phyloP scores from a whole-genome alignment of 768 basidiomycete genomes.

The Suillus hirtellus region DNA sequence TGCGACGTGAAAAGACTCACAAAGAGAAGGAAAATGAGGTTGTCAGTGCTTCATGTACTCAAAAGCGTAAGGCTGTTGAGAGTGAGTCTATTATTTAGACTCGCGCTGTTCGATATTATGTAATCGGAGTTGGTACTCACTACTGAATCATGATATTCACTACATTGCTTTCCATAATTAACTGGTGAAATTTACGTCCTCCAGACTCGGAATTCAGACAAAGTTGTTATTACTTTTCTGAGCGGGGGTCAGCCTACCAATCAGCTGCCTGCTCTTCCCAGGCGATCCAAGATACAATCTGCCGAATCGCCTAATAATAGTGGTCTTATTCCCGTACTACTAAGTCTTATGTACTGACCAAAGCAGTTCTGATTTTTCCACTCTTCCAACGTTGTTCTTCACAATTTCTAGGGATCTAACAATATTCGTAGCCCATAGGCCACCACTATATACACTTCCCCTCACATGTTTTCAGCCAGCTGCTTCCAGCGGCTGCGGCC shows the following conservation, averaged over 20 bases:
- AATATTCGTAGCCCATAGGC: not conserved
- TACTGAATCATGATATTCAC: too few species aligned
- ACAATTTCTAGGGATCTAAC: not conserved
- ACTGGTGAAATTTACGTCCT: not conserved
- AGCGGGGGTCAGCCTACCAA: not conserved
- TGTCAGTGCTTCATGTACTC: too few species aligned
- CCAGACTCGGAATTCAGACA: too few species aligned
- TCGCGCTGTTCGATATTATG: too few species aligned
- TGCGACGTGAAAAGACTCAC: too few species aligned
- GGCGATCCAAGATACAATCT: not conserved
- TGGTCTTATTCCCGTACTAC: not conserved
- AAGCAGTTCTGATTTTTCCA: conserved; percentile 8
- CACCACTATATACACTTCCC: conserved; percentile 2
- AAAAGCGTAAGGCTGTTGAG: too few species aligned
- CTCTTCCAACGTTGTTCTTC: not conserved
- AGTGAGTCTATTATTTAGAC: too few species aligned
- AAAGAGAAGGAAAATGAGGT: too few species aligned
- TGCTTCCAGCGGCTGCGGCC: conserved; percentile 9
- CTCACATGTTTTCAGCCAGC: conserved; percentile 7
- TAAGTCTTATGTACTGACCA: not conserved
- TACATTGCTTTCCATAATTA: too few species aligned
- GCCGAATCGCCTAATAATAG: conserved; percentile 8
- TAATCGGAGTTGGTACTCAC: too few species aligned
- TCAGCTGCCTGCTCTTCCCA: conserved; percentile 2
- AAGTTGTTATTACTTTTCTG: too few species aligned